Percentiles rank a stretch among this genome's conserved stretches.
These are phyloP conservation scores for Saccharomycopsis vini DNA, from an alignment of 805 yeast genomes.

Conservation along the genomic window DNA sequence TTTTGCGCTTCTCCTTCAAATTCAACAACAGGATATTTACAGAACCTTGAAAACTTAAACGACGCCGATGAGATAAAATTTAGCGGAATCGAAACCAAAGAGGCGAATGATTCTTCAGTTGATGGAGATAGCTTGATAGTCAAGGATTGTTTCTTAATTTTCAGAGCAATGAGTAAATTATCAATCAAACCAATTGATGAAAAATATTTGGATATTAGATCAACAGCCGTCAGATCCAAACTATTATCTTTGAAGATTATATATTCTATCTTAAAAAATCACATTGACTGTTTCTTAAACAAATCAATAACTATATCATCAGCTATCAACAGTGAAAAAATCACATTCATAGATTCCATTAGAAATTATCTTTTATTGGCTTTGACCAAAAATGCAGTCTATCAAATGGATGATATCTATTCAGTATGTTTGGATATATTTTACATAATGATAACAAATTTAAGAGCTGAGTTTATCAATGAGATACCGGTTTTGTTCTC, in stretches of 20 bases:
- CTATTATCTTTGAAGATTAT: slow-evolving; percentile 79
- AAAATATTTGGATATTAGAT: slow-evolving; percentile 71
- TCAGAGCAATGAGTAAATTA: slow-evolving; percentile 90
- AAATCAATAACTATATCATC: slow-evolving; percentile 45
- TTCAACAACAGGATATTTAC: slow-evolving; percentile 5
- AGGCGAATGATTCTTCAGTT: slow-evolving; percentile 18
- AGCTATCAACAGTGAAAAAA: slow-evolving; percentile 41
- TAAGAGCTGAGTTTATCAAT: slow-evolving; percentile 80
- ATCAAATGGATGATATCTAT: slow-evolving; percentile 83
- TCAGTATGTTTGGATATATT: slow-evolving; percentile 88
- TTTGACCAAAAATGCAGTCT: slow-evolving; percentile 85
- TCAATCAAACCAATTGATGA: slow-evolving; percentile 78
- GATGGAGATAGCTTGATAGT: slow-evolving; percentile 61
- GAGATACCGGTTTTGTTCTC: slow-evolving; percentile 91
- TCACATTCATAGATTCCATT: slow-evolving; percentile 66
- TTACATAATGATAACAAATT: slow-evolving; percentile 77
- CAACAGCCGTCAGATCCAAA: slow-evolving; percentile 89
- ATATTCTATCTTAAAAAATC: slow-evolving; percentile 76
- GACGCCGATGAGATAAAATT: slow-evolving; percentile 23
- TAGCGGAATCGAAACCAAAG: slow-evolving; percentile 22
- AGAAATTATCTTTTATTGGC: slow-evolving; percentile 78
- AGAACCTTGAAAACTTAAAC: slow-evolving; percentile 25
- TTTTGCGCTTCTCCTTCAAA: neutral
- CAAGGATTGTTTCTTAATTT: slow-evolving; percentile 86
- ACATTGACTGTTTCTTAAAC: slow-evolving; percentile 70